Evolutionary conservation across 805 yeast species (phyloP), one percentile per base, ranked within the genome.

Genomic region (Teunomyces lycoperdinae): DNA sequence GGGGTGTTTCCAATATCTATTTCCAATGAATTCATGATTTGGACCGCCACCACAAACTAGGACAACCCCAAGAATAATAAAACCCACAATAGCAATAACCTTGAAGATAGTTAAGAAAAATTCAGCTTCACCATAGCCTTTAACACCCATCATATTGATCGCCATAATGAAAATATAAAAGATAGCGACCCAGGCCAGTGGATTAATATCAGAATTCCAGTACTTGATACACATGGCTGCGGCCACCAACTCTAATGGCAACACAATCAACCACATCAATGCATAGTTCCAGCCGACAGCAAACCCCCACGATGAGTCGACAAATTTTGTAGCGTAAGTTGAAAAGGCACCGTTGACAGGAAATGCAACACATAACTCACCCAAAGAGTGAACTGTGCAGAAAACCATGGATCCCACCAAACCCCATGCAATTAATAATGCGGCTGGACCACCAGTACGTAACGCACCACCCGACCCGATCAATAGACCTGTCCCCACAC

Each of bases 301-400:
- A 56, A 69, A 69, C 1, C 73, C 73, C 72, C 72, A 69, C 6
- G 70, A 64, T 6, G 70, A 55, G 49, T 67, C 71, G 11, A 69
- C 64, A 49, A 69, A 69, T 47, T 69, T 55, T 9, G 71, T 63
- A 20, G 71, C 71, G 50, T 63, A 69, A 38, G 70, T 62, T n/a
- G 69, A 66, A 50, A 70, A 70, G 3, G 75, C 70, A 24, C 75
- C 75, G 45, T 51, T 53, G 52, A 62, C 69, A 40, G 67, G 75
- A 61, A 60, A 61, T 44, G 64, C 71, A 47, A 79, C 80, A 53
- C 84, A 88, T 50, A 78, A 70, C 58, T 84, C 89, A 50, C 88
- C 87, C 54, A 81, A 76, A n/a, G 83, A 78, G 49, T 77, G 79
- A 55, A 83, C 79, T 46, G 82, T 81, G 51, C 78, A 73, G 62